phyloP scores from a whole-genome alignment of 768 basidiomycete genomes.

The Naganishia vaughanmartiniae region DNA sequence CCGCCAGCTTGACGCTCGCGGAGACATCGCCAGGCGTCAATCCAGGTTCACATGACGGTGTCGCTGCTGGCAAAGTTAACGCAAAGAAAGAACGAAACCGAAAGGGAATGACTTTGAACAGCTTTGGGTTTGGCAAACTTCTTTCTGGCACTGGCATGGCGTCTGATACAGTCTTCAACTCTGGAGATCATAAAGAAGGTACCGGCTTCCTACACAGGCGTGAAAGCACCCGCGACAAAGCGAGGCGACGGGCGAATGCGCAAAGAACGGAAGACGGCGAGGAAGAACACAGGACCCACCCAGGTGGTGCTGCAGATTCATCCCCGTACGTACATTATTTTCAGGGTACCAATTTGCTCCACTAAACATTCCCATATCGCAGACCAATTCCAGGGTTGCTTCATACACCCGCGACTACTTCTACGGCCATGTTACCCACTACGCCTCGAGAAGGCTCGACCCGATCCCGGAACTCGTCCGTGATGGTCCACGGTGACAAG shows the following conservation, averaged over 20 bases:
- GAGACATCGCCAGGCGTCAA: neutral
- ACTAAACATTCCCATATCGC: no score
- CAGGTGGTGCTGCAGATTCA: neutral
- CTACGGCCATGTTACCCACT: neutral
- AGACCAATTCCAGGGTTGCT: neutral
- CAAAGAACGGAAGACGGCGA: constrained; percentile 1
- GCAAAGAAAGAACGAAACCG: constrained; percentile 19
- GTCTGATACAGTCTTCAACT: constrained; percentile 13
- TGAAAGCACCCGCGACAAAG: constrained; percentile 17
- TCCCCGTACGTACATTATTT: neutral
- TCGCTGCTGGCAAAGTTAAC: neutral
- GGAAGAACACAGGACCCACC: neutral
- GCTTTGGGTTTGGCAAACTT: constrained; percentile 73
- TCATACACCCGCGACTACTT: neutral
- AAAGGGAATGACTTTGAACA: constrained; percentile 71
- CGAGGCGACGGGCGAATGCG: constrained; percentile 23
- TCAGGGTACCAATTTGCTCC: neutral
- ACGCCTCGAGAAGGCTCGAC: constrained; percentile 27
- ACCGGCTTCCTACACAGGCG: constrained; percentile 5
- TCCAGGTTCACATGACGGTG: constrained; percentile 4
- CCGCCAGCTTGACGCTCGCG: constrained; percentile 21
- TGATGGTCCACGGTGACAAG: constrained; percentile 38
- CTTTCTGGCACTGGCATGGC: constrained; percentile 53
- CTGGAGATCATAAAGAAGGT: neutral
- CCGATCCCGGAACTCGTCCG: constrained; percentile 38